phyloP scores from a whole-genome alignment of 2,329 filamentous ascomycete genomes.

The Cladosporium cucumerinum region DNA sequence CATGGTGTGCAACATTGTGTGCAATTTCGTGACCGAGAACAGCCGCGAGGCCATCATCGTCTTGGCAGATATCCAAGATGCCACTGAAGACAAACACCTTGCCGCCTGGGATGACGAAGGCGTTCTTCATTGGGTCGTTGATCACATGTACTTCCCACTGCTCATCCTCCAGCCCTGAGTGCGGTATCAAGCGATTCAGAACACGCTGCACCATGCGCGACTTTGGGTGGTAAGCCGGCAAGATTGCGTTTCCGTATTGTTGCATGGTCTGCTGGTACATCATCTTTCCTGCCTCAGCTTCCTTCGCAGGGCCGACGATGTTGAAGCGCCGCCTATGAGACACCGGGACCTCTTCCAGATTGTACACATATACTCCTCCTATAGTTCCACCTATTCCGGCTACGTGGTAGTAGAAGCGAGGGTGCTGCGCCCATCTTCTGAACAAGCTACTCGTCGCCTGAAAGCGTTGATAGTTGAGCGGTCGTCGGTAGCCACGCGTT shows the following conservation, averaged over 20 bases:
- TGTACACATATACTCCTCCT: slow-evolving; percentile 61
- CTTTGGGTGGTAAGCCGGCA: slow-evolving; percentile 59
- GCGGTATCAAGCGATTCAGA: slow-evolving; percentile 63
- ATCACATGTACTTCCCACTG: slow-evolving; percentile 74
- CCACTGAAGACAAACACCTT: slow-evolving; percentile 79
- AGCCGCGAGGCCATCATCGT: slow-evolving; percentile 67
- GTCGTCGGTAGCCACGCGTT: slow-evolving; percentile 25
- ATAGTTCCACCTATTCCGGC: slow-evolving; percentile 41
- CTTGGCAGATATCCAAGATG: slow-evolving; percentile 63
- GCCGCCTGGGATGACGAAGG: slow-evolving; percentile 72
- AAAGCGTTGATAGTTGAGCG: slow-evolving; percentile 35
- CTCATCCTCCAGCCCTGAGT: slow-evolving; percentile 55
- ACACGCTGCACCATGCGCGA: slow-evolving; percentile 59
- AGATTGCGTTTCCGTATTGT: slow-evolving; percentile 52
- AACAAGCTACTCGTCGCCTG: slow-evolving; percentile 26
- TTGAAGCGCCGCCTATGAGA: slow-evolving; percentile 70
- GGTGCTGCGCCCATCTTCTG: slow-evolving; percentile 40
- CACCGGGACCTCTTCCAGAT: slow-evolving; percentile 67
- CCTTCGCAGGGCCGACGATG: slow-evolving; percentile 55
- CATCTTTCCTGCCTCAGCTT: slow-evolving; percentile 52
- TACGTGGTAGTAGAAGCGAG: slow-evolving; percentile 48
- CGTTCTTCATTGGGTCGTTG: slow-evolving; percentile 64
- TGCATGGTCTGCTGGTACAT: slow-evolving; percentile 58
- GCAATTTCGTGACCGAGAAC: slow-evolving; percentile 79
- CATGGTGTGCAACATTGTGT: slow-evolving; percentile 68